Evolutionary conservation across 805 yeast genomes (phyloP), one percentile per base, ranked within the genome.

Genomic region (Pichia membranifaciens): DNA sequence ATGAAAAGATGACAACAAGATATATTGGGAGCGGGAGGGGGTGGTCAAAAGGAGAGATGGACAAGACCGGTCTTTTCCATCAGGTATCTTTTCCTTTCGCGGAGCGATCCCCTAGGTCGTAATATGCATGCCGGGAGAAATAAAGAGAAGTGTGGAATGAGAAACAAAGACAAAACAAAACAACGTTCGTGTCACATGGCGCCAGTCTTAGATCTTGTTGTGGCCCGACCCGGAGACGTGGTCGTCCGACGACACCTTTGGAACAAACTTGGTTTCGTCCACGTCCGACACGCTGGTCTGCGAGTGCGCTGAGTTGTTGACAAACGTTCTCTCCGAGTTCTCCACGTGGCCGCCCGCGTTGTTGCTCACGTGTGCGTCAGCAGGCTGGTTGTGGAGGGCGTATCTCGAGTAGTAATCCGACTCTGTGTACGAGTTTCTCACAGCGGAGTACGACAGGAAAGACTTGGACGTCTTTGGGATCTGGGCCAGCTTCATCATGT

Each of bases 341-440:
- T 62, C 58, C 43, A 62, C 61, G 36, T 51, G 21, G 46, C 66
- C 66, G 13, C 64, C 65, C 2, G 67, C 65, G 44, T 60, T 63
- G 52, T 57, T 62, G 51, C 54, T 59, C 23, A 64, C 67, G 23
- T 45, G 34, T 4, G 53, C 25, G 15, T 50, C 34, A 25, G 29
- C 29, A 13, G 56, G 45, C 45, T 55, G 52, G 35, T 53, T 52
- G 41, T 54, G 44, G 25, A 58, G 45, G 31, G 51, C 48, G 31
- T 52, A 53, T 16, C 45, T 44, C 7, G 57, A 48, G 31, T 58
- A 57, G 18, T 57, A 54, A 21, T 55, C 53, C 48, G 57, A 55
- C 45, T 59, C 64, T 25, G 42, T 45, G 44, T 55, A 55, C 1
- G 66, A 57, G 15, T 46, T 46, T 32, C 44, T 44, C 25, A 59